These are phyloP conservation scores for Tuber brumale DNA, from an alignment of 495 filamentous ascomycete genomes.

Conservation along the genomic window DNA sequence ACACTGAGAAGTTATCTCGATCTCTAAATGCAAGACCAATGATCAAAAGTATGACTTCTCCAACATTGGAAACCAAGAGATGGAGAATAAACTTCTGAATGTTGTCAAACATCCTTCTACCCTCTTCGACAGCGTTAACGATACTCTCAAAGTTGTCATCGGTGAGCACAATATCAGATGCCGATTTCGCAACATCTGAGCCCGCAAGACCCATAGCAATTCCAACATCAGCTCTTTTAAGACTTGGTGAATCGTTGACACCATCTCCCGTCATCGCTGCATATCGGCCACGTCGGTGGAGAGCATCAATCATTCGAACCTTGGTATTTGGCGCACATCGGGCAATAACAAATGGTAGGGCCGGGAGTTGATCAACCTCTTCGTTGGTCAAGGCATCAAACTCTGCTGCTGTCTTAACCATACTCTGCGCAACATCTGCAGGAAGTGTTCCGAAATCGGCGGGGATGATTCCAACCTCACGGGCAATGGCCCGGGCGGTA, in stretches of 20 bases:
- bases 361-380: constrained; percentile 46
- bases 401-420: constrained; percentile 47
- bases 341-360: constrained; percentile 48
- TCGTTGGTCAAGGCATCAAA: constrained; percentile 48
- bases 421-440: constrained; percentile 41
- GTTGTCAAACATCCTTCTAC: constrained; percentile 65
- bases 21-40: constrained; percentile 66
- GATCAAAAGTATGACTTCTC: constrained; percentile 60
- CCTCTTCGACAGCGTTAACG: constrained; percentile 59
- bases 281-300: constrained; percentile 56
- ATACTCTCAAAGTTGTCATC: constrained; percentile 68
- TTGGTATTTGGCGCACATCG: constrained; percentile 49
- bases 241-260: constrained; percentile 62
- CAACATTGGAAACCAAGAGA: constrained; percentile 62
- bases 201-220: constrained; percentile 65
- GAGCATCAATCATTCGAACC: constrained; percentile 54
- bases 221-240: constrained; percentile 60
- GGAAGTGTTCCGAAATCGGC: constrained; percentile 49
- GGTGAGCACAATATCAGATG: constrained; percentile 78
- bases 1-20: constrained; percentile 53
- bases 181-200: constrained; percentile 85
- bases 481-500: constrained; percentile 69
- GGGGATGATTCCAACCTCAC: constrained; percentile 68
- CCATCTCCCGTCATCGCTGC: constrained; percentile 62
- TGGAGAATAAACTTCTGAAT: constrained; percentile 71